phyloP scores from a whole-genome alignment of 176 grass and related monocot genomes.

The Lolium perenne region DNA sequence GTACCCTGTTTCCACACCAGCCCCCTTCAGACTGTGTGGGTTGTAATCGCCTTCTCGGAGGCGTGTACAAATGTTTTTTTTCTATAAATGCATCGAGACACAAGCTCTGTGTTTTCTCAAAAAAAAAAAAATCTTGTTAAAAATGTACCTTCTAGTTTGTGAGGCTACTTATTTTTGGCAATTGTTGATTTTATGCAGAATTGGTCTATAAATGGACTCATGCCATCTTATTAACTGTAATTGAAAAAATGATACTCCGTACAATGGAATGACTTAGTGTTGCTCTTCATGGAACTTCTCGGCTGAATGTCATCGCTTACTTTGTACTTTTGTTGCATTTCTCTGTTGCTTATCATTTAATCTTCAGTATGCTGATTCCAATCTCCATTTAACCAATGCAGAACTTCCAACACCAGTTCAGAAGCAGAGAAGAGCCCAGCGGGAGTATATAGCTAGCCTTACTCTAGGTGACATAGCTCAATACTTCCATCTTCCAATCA shows the following conservation, averaged over 20 bases:
- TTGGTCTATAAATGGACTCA: not conserved
- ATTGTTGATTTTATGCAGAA: slow-evolving; percentile 14
- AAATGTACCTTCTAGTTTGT: not conserved
- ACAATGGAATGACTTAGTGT: not conserved
- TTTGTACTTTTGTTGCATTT: not conserved
- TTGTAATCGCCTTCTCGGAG: not conserved
- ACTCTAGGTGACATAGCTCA: slow-evolving; percentile 57
- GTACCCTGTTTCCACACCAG: not conserved
- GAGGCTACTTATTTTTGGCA: not conserved
- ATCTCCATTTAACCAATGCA: slow-evolving; percentile 32
- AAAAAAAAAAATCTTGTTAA: not conserved
- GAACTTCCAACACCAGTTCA: slow-evolving; percentile 33
- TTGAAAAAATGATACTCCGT: not conserved
- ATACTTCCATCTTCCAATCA: slow-evolving; percentile 71
- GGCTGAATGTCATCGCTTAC: not conserved
- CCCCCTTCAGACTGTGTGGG: not conserved
- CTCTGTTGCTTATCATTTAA: not conserved
- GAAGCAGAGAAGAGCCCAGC: slow-evolving; percentile 61
- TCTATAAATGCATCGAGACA: not conserved
- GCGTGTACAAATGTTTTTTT: not conserved
- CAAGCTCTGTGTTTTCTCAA: not conserved
- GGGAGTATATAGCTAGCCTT: slow-evolving; percentile 63
- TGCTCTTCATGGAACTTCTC: not conserved
- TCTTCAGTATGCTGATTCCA: not conserved
- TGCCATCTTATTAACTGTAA: not conserved